Conservation (phyloP, 805 yeast genomes). For the Pichia sporocuriosa region DNA sequence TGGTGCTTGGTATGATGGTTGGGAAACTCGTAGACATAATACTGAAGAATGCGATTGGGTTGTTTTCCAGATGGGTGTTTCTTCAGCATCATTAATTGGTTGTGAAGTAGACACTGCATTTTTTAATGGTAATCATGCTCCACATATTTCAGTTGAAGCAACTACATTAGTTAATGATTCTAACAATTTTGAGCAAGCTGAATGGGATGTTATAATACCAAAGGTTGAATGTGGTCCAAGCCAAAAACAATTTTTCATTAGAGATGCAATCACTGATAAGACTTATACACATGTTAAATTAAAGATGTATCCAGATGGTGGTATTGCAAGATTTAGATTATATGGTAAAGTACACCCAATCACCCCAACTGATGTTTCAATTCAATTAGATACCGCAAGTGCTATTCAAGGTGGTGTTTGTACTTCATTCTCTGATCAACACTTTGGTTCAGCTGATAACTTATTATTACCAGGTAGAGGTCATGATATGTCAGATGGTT, state of each 20-base stretch:
- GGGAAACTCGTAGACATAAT: slow-evolving; percentile 97
- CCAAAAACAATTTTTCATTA: slow-evolving; percentile 74
- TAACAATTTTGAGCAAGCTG: slow-evolving; percentile 27
- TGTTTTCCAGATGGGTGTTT: slow-evolving; percentile 73
- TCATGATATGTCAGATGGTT: slow-evolving; percentile 93
- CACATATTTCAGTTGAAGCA: slow-evolving; percentile 80
- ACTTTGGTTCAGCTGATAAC: slow-evolving; percentile 89
- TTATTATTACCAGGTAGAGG: slow-evolving; percentile 91
- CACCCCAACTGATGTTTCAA: slow-evolving; percentile 39
- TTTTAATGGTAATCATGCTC: slow-evolving; percentile 95
- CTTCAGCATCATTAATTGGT: slow-evolving; percentile 71
- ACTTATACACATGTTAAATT: slow-evolving; percentile 75
- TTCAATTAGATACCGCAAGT: slow-evolving; percentile 66
- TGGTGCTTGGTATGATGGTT: slow-evolving; percentile 98
- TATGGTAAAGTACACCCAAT: slow-evolving; percentile 82
- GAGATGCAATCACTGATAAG: slow-evolving; percentile 49
- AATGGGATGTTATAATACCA: slow-evolving; percentile 69
- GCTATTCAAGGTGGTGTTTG: slow-evolving; percentile 88
- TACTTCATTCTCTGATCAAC: slow-evolving; percentile 79
- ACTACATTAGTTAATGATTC: slow-evolving; percentile 32
- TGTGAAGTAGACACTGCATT: slow-evolving; percentile 90
- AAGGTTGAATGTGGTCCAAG: slow-evolving; percentile 83
- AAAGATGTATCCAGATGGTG: slow-evolving; percentile 97
- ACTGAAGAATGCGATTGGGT: slow-evolving; percentile 83
- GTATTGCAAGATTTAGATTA: slow-evolving; percentile 88